A percentile compares a stretch with the other conserved stretches of the same genome.
These are phyloP conservation scores for Moricandia moricandioides DNA, from an alignment of 345 rosid species.

Conservation along the genomic window DNA sequence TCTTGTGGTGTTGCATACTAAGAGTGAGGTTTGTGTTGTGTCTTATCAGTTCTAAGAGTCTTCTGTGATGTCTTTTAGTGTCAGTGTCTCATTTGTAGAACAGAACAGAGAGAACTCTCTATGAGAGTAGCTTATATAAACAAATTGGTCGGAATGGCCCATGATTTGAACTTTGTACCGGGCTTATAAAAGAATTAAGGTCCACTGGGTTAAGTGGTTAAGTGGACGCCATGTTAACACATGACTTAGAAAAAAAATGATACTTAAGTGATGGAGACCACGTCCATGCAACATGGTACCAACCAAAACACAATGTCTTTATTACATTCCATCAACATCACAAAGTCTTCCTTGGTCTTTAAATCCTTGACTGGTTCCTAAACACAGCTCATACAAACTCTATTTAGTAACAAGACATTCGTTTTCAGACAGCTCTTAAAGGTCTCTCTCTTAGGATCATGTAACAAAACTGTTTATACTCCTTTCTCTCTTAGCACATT, in stretches of 20 bases:
- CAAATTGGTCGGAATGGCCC: neutral
- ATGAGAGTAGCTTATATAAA: neutral
- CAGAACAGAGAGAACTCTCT: constrained; percentile 11
- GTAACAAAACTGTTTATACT: constrained; percentile 5
- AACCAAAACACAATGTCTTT: constrained; percentile 16
- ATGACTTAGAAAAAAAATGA: neutral
- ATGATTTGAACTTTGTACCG: neutral
- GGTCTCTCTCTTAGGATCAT: constrained; percentile 16
- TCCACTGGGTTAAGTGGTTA: neutral
- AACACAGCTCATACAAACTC: constrained; percentile 30
- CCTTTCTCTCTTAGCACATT: neutral
- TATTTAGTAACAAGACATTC: constrained; percentile 8
- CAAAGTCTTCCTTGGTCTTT: constrained; percentile 30
- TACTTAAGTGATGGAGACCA: constrained; percentile 29
- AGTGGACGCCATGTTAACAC: constrained; percentile 33
- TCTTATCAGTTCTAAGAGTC: neutral
- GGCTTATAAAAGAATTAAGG: neutral
- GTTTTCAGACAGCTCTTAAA: constrained; percentile 20
- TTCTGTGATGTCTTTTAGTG: constrained; percentile 4
- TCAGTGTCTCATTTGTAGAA: constrained; percentile 19
- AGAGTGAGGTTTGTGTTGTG: constrained; percentile 2
- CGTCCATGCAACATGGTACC: constrained; percentile 17
- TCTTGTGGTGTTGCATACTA: neutral
- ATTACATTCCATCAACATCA: constrained; percentile 8
- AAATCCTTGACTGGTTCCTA: constrained; percentile 23